phyloP scores from a whole-genome alignment of 2,329 filamentous ascomycete genomes.

The Alternaria ventricosa region DNA sequence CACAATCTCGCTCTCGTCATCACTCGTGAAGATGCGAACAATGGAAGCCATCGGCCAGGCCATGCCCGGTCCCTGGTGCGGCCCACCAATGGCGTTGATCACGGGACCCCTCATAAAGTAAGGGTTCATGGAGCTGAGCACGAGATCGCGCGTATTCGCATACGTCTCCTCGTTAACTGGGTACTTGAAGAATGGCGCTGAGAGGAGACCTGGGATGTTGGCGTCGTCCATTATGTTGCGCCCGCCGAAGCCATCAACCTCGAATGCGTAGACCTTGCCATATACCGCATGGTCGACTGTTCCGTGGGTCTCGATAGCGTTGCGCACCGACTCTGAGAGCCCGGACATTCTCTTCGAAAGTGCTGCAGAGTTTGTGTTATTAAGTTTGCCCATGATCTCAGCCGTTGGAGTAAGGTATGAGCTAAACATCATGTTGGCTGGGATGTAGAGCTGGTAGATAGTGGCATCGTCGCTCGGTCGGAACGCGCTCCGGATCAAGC shows the following conservation, averaged over 20 bases:
- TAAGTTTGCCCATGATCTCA: conserved; percentile 60
- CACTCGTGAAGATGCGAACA: conserved; percentile 58
- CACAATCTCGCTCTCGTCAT: conserved; percentile 56
- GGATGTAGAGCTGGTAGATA: conserved; percentile 58
- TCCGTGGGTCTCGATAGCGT: conserved; percentile 54
- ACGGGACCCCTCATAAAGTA: conserved; percentile 60
- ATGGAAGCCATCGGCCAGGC: conserved; percentile 62
- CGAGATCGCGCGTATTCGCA: conserved; percentile 53
- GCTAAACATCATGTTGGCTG: conserved; percentile 74
- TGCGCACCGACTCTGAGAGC: conserved; percentile 57
- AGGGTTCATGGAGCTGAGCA: conserved; percentile 55
- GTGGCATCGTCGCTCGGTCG: conserved; percentile 59
- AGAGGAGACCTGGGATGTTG: conserved; percentile 72
- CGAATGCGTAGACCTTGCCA: conserved; percentile 56
- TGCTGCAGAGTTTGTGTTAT: conserved; percentile 52
- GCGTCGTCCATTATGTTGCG: conserved; percentile 73
- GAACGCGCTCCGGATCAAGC: conserved; percentile 58
- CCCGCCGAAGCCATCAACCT: conserved; percentile 56
- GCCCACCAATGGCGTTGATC: conserved; percentile 57
- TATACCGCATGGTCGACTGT: conserved; percentile 48
- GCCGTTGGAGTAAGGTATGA: conserved; percentile 64
- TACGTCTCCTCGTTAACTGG: conserved; percentile 52
- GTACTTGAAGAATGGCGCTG: conserved; percentile 69
- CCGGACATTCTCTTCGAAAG: conserved; percentile 64
- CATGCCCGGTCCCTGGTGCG: conserved; percentile 55